These are phyloP conservation scores for Pharus latifolius DNA, from an alignment of 176 grass and related monocot species.

Conservation along the genomic window DNA sequence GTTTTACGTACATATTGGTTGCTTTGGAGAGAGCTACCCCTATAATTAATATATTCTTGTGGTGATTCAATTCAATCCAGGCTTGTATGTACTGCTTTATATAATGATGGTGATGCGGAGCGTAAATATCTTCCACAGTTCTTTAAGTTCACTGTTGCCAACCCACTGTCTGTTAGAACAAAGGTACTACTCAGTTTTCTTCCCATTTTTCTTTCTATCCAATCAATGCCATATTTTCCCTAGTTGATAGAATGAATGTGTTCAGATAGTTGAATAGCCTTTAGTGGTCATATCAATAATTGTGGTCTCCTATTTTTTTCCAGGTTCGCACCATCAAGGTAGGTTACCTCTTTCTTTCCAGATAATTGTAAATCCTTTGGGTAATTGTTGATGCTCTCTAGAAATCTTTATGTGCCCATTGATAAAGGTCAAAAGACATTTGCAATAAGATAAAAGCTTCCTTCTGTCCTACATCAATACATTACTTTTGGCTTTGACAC, in stretches of 20 bases:
- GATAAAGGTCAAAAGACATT: background rate
- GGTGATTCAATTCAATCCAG: conserved; percentile 34
- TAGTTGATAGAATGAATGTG: conserved; percentile 6
- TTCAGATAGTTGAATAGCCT: background rate
- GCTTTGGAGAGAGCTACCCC: background rate
- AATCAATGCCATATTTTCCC: background rate
- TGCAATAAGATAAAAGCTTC: background rate
- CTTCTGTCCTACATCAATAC: background rate
- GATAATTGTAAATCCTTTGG: conserved; percentile 35
- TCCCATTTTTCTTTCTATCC: background rate
- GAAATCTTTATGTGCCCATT: conserved; percentile 4
- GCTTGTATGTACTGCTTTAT: conserved; percentile 95
- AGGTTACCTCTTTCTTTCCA: conserved; percentile 42
- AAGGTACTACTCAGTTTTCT: conserved; percentile 66
- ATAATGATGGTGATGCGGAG: conserved; percentile 88
- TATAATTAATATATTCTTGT: conserved; percentile 17
- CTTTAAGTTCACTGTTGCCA: conserved; percentile 92
- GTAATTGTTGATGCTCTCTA: conserved; percentile 10
- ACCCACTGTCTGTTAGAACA: conserved; percentile 96
- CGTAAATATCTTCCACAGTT: conserved; percentile 99
- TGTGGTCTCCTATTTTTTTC: conserved; percentile 9
- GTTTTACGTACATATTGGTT: background rate
- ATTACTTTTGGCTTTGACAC: background rate
- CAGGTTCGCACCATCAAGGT: conserved; percentile 99
- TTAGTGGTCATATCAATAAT: conserved; percentile 6